A percentile compares a stretch with the other conserved stretches of the same genome.
Conservation (phyloP, 139 green algal species). For the Chlamydomonas incerta region DNA sequence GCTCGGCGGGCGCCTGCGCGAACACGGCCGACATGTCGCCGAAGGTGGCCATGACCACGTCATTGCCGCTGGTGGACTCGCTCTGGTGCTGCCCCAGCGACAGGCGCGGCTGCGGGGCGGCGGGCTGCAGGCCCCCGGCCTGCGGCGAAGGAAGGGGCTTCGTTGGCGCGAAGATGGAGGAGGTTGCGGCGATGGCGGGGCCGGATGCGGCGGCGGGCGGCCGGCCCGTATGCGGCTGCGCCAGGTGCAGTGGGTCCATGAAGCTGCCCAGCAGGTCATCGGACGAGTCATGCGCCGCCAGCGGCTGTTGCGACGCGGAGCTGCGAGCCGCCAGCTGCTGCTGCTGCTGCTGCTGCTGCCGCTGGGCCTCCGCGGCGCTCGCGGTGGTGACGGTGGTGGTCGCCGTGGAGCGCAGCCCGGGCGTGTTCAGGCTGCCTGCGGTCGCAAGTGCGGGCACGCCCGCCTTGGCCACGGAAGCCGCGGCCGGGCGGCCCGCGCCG, state of each 20-base stretch:
- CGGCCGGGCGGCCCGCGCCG: not conserved
- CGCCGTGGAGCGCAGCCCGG: too few relatives aligned
- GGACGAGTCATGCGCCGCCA: not conserved
- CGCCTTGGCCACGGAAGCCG: too few relatives aligned
- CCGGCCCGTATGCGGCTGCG: not conserved
- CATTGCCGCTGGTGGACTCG: too few relatives aligned
- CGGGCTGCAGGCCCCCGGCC: not conserved
- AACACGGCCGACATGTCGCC: constrained; percentile 3
- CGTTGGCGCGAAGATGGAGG: not conserved
- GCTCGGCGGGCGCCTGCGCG: not conserved
- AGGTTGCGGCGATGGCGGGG: not conserved
- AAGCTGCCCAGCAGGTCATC: constrained; percentile 16
- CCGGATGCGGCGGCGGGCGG: not conserved
- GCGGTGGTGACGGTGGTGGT: too few relatives aligned
- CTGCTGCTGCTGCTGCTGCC: not conserved
- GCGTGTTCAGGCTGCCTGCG: too few relatives aligned
- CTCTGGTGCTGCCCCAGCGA: too few relatives aligned
- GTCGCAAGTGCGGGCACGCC: too few relatives aligned
- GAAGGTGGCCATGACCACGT: constrained; percentile 34
- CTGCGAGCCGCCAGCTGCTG: not conserved
- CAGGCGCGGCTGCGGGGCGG: too few relatives aligned
- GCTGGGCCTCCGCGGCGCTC: too few relatives aligned
- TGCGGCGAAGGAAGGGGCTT: not conserved
- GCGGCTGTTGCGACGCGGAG: too few relatives aligned
- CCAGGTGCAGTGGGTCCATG: not conserved